phyloP scores from a whole-genome alignment of 2,329 filamentous ascomycete species.

The Dothideomycetes sp. region DNA sequence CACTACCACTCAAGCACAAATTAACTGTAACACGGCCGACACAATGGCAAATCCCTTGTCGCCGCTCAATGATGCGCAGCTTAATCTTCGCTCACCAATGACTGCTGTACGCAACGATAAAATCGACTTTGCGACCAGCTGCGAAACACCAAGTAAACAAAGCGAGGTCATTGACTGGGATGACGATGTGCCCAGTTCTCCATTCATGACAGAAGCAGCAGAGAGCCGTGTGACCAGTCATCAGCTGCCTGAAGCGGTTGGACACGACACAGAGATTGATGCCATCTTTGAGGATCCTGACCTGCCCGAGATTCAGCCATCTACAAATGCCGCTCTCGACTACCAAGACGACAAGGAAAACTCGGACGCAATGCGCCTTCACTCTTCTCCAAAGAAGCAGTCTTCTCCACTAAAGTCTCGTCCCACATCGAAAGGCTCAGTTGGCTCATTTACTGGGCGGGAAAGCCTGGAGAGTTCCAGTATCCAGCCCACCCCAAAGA shows the following conservation, averaged over 20 bases:
- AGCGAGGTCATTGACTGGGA: constrained; percentile 22
- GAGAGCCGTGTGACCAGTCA: constrained; percentile 20
- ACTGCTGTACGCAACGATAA: constrained; percentile 4
- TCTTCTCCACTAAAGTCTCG: not conserved
- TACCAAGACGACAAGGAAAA: constrained; percentile 5
- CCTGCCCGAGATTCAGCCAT: constrained; percentile 2
- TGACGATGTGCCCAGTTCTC: constrained; percentile 33
- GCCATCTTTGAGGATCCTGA: constrained; percentile 8
- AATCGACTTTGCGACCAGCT: not conserved
- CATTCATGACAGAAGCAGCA: constrained; percentile 35
- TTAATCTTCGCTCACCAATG: constrained; percentile 6
- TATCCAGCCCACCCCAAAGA: no score
- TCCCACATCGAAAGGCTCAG: not conserved
- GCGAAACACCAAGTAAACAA: constrained; percentile 4
- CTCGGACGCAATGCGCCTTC: not conserved
- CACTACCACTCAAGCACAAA: no score
- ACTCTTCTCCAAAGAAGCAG: not conserved
- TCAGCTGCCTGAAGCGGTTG: not conserved
- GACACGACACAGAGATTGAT: constrained; percentile 4
- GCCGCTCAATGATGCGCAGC: constrained; percentile 2
- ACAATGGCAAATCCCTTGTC: constrained; percentile 9
- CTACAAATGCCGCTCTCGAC: not conserved
- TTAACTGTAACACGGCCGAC: no score
- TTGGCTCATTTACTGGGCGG: no score
- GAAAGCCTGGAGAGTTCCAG: no score